phyloP scores from a whole-genome alignment of 2,329 filamentous ascomycete species.

The Neofusicoccum kwambonambiense region DNA sequence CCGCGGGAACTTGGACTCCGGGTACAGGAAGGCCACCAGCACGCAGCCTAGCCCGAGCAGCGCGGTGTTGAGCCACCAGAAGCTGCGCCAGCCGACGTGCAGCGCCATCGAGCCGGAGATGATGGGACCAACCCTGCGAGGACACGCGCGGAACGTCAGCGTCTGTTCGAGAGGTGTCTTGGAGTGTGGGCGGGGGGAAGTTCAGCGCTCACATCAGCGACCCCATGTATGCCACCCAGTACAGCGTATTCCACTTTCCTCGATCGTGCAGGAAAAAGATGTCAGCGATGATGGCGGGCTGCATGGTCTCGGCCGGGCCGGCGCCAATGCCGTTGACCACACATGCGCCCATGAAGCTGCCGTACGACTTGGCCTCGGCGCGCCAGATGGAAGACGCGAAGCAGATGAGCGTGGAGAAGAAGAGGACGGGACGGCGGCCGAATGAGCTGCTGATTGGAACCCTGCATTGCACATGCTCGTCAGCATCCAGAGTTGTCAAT shows the following conservation, averaged over 20 bases:
- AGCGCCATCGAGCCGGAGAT: conserved; percentile 61
- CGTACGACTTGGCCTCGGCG: conserved; percentile 57
- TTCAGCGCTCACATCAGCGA: conserved; percentile 52
- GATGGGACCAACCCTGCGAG: conserved; percentile 51
- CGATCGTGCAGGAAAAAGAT: conserved; percentile 65
- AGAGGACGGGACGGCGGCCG: conserved; percentile 54
- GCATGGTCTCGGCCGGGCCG: conserved; percentile 61
- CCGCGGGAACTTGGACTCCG: conserved; percentile 62
- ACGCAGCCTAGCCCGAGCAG: conserved; percentile 52
- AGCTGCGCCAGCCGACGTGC: conserved; percentile 59
- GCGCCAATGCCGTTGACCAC: conserved; percentile 63
- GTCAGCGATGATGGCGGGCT: conserved; percentile 63
- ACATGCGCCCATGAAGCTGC: conserved; percentile 63
- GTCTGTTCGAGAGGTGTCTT: background rate
- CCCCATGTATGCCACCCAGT: conserved; percentile 63
- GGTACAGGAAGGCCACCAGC: conserved; percentile 59
- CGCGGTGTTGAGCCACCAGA: conserved; percentile 66
- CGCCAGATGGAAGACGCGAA: conserved; percentile 58
- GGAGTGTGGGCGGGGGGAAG: background rate
- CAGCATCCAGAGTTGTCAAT: background rate
- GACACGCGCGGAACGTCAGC: too few species aligned
- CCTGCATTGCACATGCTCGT: conserved; percentile 34
- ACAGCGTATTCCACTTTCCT: conserved; percentile 61
- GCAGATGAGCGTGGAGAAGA: conserved; percentile 54
- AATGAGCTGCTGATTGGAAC: conserved; percentile 56